These are phyloP conservation scores for Kwoniella botswanensis DNA, from an alignment of 768 basidiomycete species.

Conservation along the genomic window DNA sequence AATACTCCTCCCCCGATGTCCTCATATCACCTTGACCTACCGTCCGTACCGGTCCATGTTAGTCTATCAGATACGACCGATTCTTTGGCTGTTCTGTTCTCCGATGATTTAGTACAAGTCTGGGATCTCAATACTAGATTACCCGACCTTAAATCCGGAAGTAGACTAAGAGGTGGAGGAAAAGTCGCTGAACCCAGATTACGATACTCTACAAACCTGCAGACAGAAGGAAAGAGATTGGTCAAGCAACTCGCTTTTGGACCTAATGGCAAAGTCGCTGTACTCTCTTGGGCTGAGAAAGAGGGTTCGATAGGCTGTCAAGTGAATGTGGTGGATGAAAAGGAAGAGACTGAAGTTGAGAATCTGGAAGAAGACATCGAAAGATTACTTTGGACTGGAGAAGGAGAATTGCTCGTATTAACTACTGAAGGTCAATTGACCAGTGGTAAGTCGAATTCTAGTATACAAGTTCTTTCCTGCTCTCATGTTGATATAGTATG, in stretches of 20 bases:
- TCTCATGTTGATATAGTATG: background rate
- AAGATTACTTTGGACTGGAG: slow-evolving; percentile 25
- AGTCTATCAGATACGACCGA: slow-evolving; percentile 69
- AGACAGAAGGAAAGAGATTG: slow-evolving; percentile 27
- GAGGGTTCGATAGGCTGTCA: slow-evolving; percentile 13
- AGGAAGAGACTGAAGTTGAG: slow-evolving; percentile 12
- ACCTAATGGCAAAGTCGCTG: slow-evolving; percentile 33
- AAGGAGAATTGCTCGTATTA: slow-evolving; percentile 30
- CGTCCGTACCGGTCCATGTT: slow-evolving; percentile 67
- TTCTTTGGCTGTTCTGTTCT: slow-evolving; percentile 71
- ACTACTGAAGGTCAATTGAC: slow-evolving; percentile 22
- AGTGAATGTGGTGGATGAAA: slow-evolving; percentile 13
- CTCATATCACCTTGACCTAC: slow-evolving; percentile 63
- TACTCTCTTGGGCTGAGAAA: slow-evolving; percentile 25
- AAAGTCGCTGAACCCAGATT: slow-evolving; percentile 53
- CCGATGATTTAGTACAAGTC: slow-evolving; percentile 69
- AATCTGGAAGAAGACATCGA: slow-evolving; percentile 20
- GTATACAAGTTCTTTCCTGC: too few relatives aligned
- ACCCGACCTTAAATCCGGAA: slow-evolving; percentile 42
- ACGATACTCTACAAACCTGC: slow-evolving; percentile 25
- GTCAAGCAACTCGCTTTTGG: slow-evolving; percentile 42
- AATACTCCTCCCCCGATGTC: slow-evolving; percentile 99
- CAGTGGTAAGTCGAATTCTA: slow-evolving; percentile 11
- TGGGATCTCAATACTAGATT: slow-evolving; percentile 73
- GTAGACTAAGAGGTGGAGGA: slow-evolving; percentile 49